Percentiles rank a stretch among this genome's conserved stretches.
These are phyloP conservation scores for Peronosclerospora sorghi DNA, from an alignment of 352 stramenopile genomes.

Conservation along the genomic window DNA sequence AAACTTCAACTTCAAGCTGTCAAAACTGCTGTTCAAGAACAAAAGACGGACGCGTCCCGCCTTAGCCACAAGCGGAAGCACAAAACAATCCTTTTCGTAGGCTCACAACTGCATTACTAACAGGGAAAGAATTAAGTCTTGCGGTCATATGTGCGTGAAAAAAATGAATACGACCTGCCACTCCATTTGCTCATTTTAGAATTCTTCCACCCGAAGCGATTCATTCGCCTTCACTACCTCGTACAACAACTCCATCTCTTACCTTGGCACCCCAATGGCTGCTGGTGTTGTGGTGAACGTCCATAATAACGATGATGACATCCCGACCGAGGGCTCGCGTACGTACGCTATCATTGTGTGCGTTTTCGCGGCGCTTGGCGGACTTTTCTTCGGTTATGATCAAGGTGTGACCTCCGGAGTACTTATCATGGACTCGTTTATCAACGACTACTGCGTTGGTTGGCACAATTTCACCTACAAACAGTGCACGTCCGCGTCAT, in stretches of 20 bases:
- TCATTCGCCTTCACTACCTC: background rate
- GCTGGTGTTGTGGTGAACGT: slow-evolving; percentile 1
- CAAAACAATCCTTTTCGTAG: too few relatives aligned
- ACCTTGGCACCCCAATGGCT: background rate
- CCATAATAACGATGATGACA: slow-evolving; percentile 11
- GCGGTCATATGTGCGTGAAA: too few relatives aligned
- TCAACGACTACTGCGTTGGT: slow-evolving; percentile 28
- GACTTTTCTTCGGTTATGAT: slow-evolving; percentile 24
- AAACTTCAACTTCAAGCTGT: too few relatives aligned
- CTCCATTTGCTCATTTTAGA: too few relatives aligned
- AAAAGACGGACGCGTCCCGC: too few relatives aligned
- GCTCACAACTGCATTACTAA: too few relatives aligned
- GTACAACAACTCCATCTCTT: background rate
- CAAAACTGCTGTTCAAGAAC: too few relatives aligned
- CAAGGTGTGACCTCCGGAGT: slow-evolving; percentile 25
- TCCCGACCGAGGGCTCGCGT: slow-evolving; percentile 21
- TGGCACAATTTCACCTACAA: slow-evolving; percentile 21
- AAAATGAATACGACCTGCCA: too few relatives aligned
- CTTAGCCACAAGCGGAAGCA: too few relatives aligned
- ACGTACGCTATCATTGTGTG: slow-evolving; percentile 27
- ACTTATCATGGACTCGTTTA: slow-evolving; percentile 34
- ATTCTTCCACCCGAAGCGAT: too few relatives aligned
- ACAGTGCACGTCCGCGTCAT: slow-evolving; percentile 10
- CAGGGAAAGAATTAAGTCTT: too few relatives aligned
- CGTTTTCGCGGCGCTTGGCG: slow-evolving; percentile 17